A percentile compares a stretch with the other conserved stretches of the same genome.
Evolutionary conservation across 2,329 filamentous ascomycete genomes (phyloP).

Genomic region (Scytalidium sp.): DNA sequence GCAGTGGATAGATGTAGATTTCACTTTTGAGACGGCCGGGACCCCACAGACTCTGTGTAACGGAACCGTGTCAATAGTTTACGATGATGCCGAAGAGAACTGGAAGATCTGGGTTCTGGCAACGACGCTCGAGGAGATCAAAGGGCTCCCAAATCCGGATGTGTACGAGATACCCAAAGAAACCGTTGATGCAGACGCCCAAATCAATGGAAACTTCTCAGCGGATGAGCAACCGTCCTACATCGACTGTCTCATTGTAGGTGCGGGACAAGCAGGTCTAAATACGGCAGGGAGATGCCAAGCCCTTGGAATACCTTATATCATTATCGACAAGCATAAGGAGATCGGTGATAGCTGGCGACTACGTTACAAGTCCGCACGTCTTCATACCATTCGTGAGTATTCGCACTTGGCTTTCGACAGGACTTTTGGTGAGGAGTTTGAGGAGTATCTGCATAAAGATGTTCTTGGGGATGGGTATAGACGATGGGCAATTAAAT

Average conservation of each 20-base stretch:
- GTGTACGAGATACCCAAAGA: conserved; percentile 2
- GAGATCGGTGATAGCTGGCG: conserved; percentile 62
- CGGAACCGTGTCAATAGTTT: conserved; percentile 8
- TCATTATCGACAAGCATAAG: conserved; percentile 55
- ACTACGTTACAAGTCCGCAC: conserved; percentile 31
- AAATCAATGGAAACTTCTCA: background rate
- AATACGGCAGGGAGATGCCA: conserved; percentile 55
- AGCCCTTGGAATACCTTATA: conserved; percentile 49
- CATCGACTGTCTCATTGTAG: conserved; percentile 28
- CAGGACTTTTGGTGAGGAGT: conserved; percentile 9
- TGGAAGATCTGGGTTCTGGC: conserved; percentile 14
- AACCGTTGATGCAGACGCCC: background rate
- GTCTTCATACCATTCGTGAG: conserved; percentile 12
- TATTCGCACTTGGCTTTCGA: conserved; percentile 16
- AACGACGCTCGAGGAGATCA: conserved; percentile 11
- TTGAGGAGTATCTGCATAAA: conserved; percentile 11
- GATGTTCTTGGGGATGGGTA: conserved; percentile 14
- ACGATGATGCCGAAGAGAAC: background rate
- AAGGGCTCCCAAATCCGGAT: conserved; percentile 9
- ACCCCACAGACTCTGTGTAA: conserved; percentile 6
- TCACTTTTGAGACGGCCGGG: conserved; percentile 10
- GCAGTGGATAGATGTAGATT: conserved; percentile 8
- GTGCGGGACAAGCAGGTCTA: conserved; percentile 58
- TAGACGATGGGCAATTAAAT: conserved; percentile 11
- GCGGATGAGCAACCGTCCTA: background rate